Base-by-base conservation (phyloP, 2,329 filamentous ascomycete species). In the Ophiostoma tasmaniense region DNA sequence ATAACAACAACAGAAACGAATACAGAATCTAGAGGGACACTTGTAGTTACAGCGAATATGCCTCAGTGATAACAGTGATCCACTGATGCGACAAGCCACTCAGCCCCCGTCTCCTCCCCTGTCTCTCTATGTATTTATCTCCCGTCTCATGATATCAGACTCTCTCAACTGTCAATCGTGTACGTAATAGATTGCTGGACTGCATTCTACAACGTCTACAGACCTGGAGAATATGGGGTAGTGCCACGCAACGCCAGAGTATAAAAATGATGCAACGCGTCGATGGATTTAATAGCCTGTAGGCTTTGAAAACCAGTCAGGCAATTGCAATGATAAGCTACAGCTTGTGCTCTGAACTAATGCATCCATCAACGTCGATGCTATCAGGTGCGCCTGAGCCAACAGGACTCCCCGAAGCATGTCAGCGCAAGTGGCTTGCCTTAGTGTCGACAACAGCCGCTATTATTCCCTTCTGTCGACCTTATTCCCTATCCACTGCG, bases 161-260 rank as follows among this genome's bases (percentile, higher is more conserved):
- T 7, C 5, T 45, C 42, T n/a, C 4, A 42, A 7, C 42, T 20
- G 17, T 20, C 42, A 45, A 8, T n/a, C 17, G 20, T n/a, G 17
- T 45, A 45, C 42, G 42, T 45, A 45, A 45, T 45, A 45, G 42
- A 45, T 45, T 45, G 42, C 42, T 45, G 42, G 42, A 45, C 42
- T 45, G 42, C 42, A 10, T 45, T 45, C 42, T 45, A 45, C 42
- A 45, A 45, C 17, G 20, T 45, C 42, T 55, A 25, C 50, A 55
- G 50, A 55, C 50, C 50, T 55, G 50, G 50, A 55, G 50, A 55
- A 55, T 28, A 55, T 25, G 50, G 50, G 50, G 50, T 55, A 55
- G 10, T 13, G 39, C 13, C 13, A 20, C 22, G n/a, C 17, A 52
- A 52, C 45, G 45, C 45, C n/a, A 22, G 45, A 42, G 10, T 17